A percentile compares a stretch with the other conserved stretches of the same genome.
These are phyloP conservation scores for Carex parvula DNA, from an alignment of 176 grass and related monocot genomes.

Conservation along the genomic window DNA sequence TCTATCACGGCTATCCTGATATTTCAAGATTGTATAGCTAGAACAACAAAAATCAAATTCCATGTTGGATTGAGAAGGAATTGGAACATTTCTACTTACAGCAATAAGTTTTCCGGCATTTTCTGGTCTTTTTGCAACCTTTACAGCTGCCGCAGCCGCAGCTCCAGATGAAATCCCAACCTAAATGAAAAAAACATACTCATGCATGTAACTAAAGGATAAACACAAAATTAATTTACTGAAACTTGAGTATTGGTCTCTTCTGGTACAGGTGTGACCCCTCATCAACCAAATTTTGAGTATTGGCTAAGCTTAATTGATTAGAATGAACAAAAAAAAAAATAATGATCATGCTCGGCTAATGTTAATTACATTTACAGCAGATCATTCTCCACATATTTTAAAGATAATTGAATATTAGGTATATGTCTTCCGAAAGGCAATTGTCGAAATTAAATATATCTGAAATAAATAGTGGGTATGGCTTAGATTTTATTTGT, in stretches of 20 bases:
- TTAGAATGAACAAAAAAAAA: not conserved
- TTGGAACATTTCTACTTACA: constrained; percentile 29
- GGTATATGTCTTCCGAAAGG: not conserved
- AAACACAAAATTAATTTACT: not conserved
- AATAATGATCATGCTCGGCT: not conserved
- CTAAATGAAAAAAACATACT: constrained; percentile 35
- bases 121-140: constrained; percentile 75
- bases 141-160: constrained; percentile 69
- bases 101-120: constrained; percentile 88
- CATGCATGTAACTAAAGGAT: not conserved
- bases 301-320: not conserved
- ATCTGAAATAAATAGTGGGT: not conserved
- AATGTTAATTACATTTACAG: not conserved
- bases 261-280: not conserved
- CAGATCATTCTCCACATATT: not conserved
- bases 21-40: not conserved
- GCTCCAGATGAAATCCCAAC: constrained; percentile 97
- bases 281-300: not conserved
- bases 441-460: not conserved
- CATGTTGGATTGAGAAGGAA: not conserved
- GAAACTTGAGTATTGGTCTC: not conserved
- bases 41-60: constrained; percentile 11
- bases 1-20: not conserved
- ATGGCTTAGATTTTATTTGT: not conserved
- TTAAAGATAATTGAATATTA: not conserved